Percentiles rank a stretch among this genome's conserved stretches.
These are phyloP conservation scores for Brassica hybrid DNA, from an alignment of 441 rosid genomes.

Conservation along the genomic window DNA sequence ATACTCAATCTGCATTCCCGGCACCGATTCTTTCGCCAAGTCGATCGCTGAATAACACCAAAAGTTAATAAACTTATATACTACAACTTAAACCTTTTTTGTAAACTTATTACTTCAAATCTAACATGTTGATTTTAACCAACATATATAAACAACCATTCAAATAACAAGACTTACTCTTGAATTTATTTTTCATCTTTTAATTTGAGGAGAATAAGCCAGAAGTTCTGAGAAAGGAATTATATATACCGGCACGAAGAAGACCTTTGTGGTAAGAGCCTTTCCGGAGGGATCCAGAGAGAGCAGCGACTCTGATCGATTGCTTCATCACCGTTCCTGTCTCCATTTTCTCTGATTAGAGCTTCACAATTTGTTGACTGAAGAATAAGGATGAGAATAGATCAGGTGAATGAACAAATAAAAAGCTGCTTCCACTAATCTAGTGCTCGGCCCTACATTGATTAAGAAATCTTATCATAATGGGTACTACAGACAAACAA, in stretches of 20 bases:
- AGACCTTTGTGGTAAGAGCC: conserved; percentile 69
- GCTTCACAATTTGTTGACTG: conserved; percentile 4
- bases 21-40: conserved; percentile 50
- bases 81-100: no score
- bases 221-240: background rate
- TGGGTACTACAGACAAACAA: background rate
- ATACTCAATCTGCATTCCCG: conserved; percentile 61
- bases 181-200: no score
- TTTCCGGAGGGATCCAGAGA: conserved; percentile 75
- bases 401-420: background rate
- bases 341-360: conserved; percentile 38
- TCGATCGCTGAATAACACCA: conserved; percentile 49
- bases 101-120: background rate
- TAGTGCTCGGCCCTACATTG: background rate
- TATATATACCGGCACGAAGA: conserved; percentile 60
- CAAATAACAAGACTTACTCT: background rate
- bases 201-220: background rate
- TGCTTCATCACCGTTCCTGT: conserved; percentile 44
- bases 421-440: background rate
- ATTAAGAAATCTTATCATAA: background rate
- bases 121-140: background rate
- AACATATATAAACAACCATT: background rate
- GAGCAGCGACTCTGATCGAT: conserved; percentile 65
- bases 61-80: background rate
- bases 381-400: background rate